Conservation (phyloP, 2,329 filamentous ascomycete genomes). For the Trichophyton equinum region DNA sequence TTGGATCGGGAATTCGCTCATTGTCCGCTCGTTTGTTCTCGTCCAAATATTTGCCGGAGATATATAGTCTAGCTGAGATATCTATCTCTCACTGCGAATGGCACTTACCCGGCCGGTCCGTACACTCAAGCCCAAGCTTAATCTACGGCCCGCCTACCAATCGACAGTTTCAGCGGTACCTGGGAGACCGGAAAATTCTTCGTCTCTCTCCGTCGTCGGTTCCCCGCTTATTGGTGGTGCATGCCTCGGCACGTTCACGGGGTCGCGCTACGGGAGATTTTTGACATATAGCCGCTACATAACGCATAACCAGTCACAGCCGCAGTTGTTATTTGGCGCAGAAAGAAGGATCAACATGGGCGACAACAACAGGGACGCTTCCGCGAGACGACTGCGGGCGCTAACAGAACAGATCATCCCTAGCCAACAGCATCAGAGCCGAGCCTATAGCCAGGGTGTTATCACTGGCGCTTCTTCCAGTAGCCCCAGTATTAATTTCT, state of each 20-base stretch:
- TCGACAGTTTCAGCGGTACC: background rate
- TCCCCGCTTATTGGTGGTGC: background rate
- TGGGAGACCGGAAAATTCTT: background rate
- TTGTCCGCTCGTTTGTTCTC: background rate
- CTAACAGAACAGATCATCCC: background rate
- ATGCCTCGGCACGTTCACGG: background rate
- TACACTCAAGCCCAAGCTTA: background rate
- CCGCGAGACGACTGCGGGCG: background rate
- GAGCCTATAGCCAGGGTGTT: background rate
- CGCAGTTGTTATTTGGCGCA: background rate
- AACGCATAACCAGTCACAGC: background rate
- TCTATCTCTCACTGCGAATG: background rate
- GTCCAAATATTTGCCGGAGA: background rate
- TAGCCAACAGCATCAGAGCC: background rate
- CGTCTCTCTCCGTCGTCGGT: background rate
- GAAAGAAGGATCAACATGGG: background rate
- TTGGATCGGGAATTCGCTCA: background rate
- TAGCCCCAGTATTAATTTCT: slow-evolving; percentile 3
- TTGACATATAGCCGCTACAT: background rate
- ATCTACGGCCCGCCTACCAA: background rate
- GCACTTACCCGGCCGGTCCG: background rate
- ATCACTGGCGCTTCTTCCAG: background rate
- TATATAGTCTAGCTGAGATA: background rate
- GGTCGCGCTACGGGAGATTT: background rate
- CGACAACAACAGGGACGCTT: background rate